Conservation (phyloP, 2,329 filamentous ascomycete genomes). For the Apiospora aurea region DNA sequence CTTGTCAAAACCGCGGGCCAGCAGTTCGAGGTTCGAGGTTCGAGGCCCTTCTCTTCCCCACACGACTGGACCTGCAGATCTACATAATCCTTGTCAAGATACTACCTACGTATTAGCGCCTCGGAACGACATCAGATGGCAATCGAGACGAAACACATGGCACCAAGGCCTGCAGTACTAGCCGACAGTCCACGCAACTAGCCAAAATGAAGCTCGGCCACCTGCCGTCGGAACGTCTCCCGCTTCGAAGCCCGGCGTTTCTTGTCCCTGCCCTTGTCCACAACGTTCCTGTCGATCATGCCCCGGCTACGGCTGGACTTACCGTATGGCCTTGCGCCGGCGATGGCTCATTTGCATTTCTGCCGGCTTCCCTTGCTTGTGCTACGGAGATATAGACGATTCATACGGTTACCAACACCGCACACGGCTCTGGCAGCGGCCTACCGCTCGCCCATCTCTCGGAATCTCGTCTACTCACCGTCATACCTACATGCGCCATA, state of each 20-base stretch:
- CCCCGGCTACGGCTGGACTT: background rate
- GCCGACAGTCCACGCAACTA: background rate
- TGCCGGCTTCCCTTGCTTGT: background rate
- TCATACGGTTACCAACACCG: background rate
- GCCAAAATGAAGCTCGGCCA: background rate
- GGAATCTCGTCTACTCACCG: background rate
- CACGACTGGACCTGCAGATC: no score
- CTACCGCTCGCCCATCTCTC: background rate
- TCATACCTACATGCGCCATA: background rate
- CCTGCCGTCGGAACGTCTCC: background rate
- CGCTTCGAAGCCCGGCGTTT: background rate
- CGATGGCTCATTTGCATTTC: no score
- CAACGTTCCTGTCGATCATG: background rate
- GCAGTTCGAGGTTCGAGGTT: no score
- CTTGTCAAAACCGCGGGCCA: no score
- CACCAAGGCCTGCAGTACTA: background rate
- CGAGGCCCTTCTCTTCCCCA: no score
- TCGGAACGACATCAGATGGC: background rate
- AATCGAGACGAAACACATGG: slow-evolving; percentile 2
- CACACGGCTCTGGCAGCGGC: background rate
- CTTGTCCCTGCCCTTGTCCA: background rate
- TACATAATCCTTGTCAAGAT: no score
- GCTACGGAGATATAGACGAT: background rate
- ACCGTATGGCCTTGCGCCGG: no score
- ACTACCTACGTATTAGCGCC: background rate